phyloP scores from a whole-genome alignment of 2,329 filamentous ascomycete species.

The Cercospora nicotianae region DNA sequence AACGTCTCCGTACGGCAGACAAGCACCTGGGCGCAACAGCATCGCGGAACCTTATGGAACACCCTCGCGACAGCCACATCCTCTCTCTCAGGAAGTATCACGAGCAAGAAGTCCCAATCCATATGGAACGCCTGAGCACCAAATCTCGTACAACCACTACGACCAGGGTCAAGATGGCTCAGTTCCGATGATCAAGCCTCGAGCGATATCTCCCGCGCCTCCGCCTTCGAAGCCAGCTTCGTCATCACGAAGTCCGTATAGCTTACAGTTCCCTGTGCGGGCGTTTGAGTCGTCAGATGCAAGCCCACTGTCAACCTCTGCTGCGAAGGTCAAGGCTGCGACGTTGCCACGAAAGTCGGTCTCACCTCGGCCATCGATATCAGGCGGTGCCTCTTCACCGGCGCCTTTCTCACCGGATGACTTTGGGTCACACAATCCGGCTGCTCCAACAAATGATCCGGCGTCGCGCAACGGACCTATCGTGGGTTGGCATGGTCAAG shows the following conservation, averaged over 20 bases:
- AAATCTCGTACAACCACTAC: conserved; percentile 11
- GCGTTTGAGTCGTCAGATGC: conserved; percentile 37
- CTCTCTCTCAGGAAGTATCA: conserved; percentile 39
- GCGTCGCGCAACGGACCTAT: conserved; percentile 60
- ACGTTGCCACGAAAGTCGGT: conserved; percentile 64
- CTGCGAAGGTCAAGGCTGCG: not conserved
- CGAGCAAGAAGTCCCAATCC: conserved; percentile 36
- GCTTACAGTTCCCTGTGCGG: conserved; percentile 36
- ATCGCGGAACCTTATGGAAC: conserved; percentile 37
- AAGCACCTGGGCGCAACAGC: conserved; percentile 34
- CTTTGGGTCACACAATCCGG: conserved; percentile 71
- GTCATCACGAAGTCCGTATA: conserved; percentile 31
- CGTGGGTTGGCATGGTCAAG: conserved; percentile 71
- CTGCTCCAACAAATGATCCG: conserved; percentile 22
- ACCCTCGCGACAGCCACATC: conserved; percentile 37
- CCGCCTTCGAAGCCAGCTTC: conserved; percentile 24
- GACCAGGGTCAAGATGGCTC: conserved; percentile 9
- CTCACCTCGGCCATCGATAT: conserved; percentile 63
- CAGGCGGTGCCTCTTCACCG: conserved; percentile 55
- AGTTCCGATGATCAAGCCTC: conserved; percentile 36
- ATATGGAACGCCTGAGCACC: conserved; percentile 14
- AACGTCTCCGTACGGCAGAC: conserved; percentile 27
- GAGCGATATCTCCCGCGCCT: conserved; percentile 35
- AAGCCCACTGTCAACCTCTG: conserved; percentile 44
- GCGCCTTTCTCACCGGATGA: conserved; percentile 74